Conservation (phyloP, 2,329 filamentous ascomycete species). For the Phyllosticta citrichinensis region DNA sequence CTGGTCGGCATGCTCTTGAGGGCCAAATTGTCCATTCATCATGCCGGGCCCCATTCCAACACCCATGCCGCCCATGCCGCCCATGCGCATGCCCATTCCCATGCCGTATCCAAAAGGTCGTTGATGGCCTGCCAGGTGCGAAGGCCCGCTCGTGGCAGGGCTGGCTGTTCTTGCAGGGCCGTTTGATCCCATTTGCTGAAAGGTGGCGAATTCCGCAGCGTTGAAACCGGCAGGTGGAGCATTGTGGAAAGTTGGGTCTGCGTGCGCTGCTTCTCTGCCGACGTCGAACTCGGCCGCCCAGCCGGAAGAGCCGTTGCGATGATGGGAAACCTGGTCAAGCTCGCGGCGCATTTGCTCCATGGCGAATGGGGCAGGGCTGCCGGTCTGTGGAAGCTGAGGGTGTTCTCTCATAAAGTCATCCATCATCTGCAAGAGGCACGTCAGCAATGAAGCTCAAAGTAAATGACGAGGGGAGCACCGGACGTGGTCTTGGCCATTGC, state of each 20-base stretch:
- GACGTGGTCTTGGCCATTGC: conserved; percentile 55
- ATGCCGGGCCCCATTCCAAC: conserved; percentile 32
- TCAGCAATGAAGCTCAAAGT: background rate
- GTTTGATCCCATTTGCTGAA: conserved; percentile 62
- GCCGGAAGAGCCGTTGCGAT: conserved; percentile 43
- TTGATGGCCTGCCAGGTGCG: conserved; percentile 44
- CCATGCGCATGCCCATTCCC: conserved; percentile 45
- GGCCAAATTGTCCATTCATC: conserved; percentile 31
- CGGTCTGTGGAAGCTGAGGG: conserved; percentile 47
- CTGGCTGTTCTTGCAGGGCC: conserved; percentile 49
- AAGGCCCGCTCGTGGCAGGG: conserved; percentile 36
- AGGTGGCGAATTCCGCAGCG: conserved; percentile 77
- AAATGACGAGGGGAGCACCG: conserved; percentile 12
- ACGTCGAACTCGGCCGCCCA: conserved; percentile 58
- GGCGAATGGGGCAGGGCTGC: conserved; percentile 47
- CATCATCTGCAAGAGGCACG: conserved; percentile 59
- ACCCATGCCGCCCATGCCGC: conserved; percentile 23
- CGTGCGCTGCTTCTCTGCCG: conserved; percentile 48
- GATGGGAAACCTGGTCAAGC: conserved; percentile 44
- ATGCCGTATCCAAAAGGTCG: conserved; percentile 40
- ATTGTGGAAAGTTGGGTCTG: conserved; percentile 59
- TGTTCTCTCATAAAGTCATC: conserved; percentile 83
- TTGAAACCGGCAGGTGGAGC: conserved; percentile 48
- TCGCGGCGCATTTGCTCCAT: conserved; percentile 59
- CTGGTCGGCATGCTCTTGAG: conserved; percentile 30